phyloP scores from a whole-genome alignment of 441 rosid genomes.

The Adansonia grandidieri region DNA sequence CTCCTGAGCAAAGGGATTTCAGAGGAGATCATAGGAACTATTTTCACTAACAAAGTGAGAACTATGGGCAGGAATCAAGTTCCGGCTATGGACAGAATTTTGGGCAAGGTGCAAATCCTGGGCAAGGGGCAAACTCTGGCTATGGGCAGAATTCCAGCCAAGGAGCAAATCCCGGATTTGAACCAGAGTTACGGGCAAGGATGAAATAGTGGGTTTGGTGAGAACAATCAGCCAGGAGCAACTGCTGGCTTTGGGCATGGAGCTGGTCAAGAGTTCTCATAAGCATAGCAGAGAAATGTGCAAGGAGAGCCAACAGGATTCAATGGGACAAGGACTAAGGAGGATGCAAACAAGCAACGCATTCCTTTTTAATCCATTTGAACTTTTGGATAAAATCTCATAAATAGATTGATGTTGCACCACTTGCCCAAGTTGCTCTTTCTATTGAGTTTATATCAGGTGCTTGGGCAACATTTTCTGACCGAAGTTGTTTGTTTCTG shows the following conservation, averaged over 20 bases:
- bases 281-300: slow-evolving; percentile 40
- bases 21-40: slow-evolving; percentile 1
- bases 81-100: slow-evolving; percentile 24
- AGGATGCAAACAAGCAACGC: slow-evolving; percentile 53
- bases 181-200: slow-evolving; percentile 32
- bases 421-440: neutral
- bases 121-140: slow-evolving; percentile 13
- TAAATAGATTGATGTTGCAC: neutral
- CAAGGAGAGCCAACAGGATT: slow-evolving; percentile 47
- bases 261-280: slow-evolving; percentile 36
- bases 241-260: slow-evolving; percentile 37
- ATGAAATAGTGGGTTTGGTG: slow-evolving; percentile 32
- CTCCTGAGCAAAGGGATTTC: slow-evolving; percentile 23
- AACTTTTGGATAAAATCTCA: neutral
- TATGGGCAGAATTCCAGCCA: slow-evolving; percentile 19
- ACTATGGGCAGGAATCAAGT: slow-evolving; percentile 34
- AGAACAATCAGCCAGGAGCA: slow-evolving; percentile 37
- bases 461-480: neutral
- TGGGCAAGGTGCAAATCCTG: neutral
- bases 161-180: slow-evolving; percentile 31
- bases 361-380: slow-evolving; percentile 23
- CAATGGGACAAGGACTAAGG: slow-evolving; percentile 39
- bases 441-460: neutral
- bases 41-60: slow-evolving; percentile 25
- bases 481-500: slow-evolving; percentile 27